phyloP scores from a whole-genome alignment of 1,284 basidiomycete genomes.

The Anthracocystis walkeri region DNA sequence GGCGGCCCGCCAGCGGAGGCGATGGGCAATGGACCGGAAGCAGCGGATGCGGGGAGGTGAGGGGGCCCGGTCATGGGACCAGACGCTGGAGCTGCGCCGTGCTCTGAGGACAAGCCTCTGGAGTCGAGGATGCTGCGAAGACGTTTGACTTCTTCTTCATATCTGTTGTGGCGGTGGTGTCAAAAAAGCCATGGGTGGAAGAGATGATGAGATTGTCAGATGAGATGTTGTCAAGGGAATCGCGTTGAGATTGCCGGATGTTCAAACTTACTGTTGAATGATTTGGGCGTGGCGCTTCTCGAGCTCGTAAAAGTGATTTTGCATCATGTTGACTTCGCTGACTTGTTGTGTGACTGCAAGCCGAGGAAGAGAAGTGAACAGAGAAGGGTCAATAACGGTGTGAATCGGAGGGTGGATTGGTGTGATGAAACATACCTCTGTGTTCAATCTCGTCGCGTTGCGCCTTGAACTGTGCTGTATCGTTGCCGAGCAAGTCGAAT shows the following conservation, averaged over 20 bases:
- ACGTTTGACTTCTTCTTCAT: slow-evolving; percentile 79
- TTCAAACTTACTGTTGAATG: slow-evolving; percentile 73
- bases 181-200: background rate
- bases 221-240: background rate
- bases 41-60: slow-evolving; percentile 52
- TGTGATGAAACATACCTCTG: slow-evolving; percentile 76
- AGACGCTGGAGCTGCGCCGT: slow-evolving; percentile 38
- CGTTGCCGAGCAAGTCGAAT: slow-evolving; percentile 82
- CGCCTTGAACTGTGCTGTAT: slow-evolving; percentile 77
- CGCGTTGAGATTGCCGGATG: background rate
- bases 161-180: slow-evolving; percentile 68
- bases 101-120: slow-evolving; percentile 54
- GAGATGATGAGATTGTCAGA: background rate
- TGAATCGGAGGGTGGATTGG: background rate
- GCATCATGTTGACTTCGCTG: slow-evolving; percentile 63
- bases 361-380: background rate
- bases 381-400: background rate
- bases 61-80: slow-evolving; percentile 51
- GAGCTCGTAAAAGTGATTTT: slow-evolving; percentile 79
- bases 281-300: slow-evolving; percentile 80
- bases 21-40: slow-evolving; percentile 64
- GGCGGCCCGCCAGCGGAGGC: slow-evolving; percentile 70
- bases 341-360: slow-evolving; percentile 54
- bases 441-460: slow-evolving; percentile 91
- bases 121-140: slow-evolving; percentile 77